A percentile compares a stretch with the other conserved stretches of the same genome.
Evolutionary conservation across 2,329 filamentous ascomycete genomes (phyloP).

Genomic region (Lasiodiplodia citricola): DNA sequence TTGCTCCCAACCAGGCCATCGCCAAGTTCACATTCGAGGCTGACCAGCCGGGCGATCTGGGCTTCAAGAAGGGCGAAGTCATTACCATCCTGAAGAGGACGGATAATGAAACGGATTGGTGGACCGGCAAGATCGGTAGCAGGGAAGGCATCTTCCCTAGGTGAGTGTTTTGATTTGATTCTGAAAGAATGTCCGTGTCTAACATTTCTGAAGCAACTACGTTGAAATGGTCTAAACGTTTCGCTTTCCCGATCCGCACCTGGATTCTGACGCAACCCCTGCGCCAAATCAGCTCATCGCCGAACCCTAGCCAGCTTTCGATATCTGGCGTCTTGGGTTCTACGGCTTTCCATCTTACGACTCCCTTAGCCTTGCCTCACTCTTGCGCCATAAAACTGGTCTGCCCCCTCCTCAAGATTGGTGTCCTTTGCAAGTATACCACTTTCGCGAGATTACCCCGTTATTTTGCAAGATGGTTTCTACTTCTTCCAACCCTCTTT

Average conservation of each 20-base stretch:
- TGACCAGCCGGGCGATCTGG: conserved; percentile 88
- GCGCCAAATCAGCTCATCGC: background rate
- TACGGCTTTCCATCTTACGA: conserved; percentile 5
- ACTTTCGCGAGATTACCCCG: conserved; percentile 3
- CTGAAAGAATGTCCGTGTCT: conserved; percentile 15
- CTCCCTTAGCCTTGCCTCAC: conserved; percentile 1
- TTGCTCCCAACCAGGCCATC: conserved; percentile 76
- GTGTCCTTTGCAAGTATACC: conserved; percentile 23
- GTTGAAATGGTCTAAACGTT: conserved; percentile 42
- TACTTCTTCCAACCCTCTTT: conserved; percentile 10
- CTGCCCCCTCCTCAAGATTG: background rate
- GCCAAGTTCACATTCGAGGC: conserved; percentile 94
- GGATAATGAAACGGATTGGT: conserved; percentile 94
- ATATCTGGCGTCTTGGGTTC: background rate
- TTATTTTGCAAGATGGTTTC: background rate
- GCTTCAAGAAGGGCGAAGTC: conserved; percentile 96
- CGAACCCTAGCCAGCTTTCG: background rate
- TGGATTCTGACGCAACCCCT: conserved; percentile 1
- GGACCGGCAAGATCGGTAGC: conserved; percentile 88
- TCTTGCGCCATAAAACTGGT: conserved; percentile 4
- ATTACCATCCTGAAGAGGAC: conserved; percentile 96
- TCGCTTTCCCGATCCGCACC: conserved; percentile 1
- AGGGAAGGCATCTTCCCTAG: conserved; percentile 93
- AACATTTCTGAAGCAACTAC: conserved; percentile 43
- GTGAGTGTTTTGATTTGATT: conserved; percentile 45